Base-by-base conservation (phyloP, 2,329 filamentous ascomycete genomes). In the Phyllachora maydis region DNA sequence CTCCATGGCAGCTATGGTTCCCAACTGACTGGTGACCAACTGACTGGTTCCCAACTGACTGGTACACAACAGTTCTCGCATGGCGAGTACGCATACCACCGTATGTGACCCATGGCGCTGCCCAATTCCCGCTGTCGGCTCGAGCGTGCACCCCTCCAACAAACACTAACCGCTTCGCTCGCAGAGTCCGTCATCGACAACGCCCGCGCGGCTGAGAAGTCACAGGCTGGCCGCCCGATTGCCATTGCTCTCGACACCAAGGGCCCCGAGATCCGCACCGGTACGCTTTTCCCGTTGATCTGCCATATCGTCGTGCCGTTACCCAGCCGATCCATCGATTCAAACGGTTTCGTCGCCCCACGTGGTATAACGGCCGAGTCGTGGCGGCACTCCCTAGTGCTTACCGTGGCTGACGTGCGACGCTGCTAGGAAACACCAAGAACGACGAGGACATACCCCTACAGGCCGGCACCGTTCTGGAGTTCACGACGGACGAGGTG, bases 161-260 rank as follows among this genome's bases (percentile, higher is more conserved):
- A n/a, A 19, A 32, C 26, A 9, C 16, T 6, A 17, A 16, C 7
- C 11, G 13, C 7, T 5, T 14, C 14, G n/a, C 8, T 12, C 26
- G 9, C 16, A 38, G 81, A 95, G 65, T 85, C 81, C 32, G 88
- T 98, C 48, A 93, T 98, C 45, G 81, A 98, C 62, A 73, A 98
- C 58, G 68, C 85, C 38, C 79, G 82, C 45, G 65, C 76, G 46
- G 88, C 88, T 35, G 83, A 91, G 59, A 67, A 62, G 45, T 49
- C 57, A 29, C 67, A 82, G 53, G 43, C 61, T 14, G 88, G 88
- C 36, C 79, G 88, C 35, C 88, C 83, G 39, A 59, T 98, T 34
- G 88, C 85, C 46, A 93, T 98, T 59, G 88, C 88, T 39, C 75
- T 98, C 30, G 76, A 69, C 44, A 75, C 63, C 46, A 69, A 68